Percentiles rank a stretch among this genome's conserved stretches.
These are phyloP conservation scores for Ganoderma lucidum DNA, from an alignment of 1,284 basidiomycete species.

Conservation along the genomic window DNA sequence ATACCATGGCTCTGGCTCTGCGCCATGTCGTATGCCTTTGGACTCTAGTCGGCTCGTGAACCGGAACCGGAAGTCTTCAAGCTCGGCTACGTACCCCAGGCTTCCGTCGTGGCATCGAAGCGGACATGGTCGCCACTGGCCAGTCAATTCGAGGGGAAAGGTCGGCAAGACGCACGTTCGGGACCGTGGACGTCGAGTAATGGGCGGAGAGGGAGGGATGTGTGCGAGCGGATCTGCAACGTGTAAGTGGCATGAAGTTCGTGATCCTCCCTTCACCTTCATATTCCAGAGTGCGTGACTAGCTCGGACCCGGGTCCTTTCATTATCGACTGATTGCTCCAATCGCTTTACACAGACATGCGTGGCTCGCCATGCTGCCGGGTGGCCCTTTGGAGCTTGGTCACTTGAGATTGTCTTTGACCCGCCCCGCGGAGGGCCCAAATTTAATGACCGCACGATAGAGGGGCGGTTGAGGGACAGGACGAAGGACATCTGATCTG, in stretches of 20 bases:
- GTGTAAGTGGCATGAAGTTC: background rate
- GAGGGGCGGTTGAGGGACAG: background rate
- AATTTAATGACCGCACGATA: background rate
- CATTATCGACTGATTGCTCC: background rate
- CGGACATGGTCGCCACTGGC: too few relatives aligned
- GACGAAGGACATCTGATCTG: background rate
- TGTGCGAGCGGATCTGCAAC: background rate
- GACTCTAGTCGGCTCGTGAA: too few relatives aligned
- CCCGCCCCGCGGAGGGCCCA: background rate
- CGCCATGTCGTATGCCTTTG: too few relatives aligned
- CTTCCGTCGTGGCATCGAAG: too few relatives aligned
- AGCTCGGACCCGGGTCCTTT: background rate
- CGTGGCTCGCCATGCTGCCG: background rate
- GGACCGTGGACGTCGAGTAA: background rate
- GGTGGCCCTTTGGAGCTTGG: background rate
- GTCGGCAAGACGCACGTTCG: background rate
- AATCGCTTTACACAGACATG: background rate
- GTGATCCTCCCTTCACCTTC: background rate
- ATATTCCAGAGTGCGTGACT: background rate
- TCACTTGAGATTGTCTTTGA: background rate
- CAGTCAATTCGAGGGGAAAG: background rate
- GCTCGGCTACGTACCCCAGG: too few relatives aligned
- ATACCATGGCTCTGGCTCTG: background rate
- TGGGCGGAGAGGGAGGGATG: background rate
- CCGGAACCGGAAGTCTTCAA: too few relatives aligned